These are phyloP conservation scores for Stentor roeselii DNA, from an alignment of 73 alveolate species.

Conservation along the genomic window DNA sequence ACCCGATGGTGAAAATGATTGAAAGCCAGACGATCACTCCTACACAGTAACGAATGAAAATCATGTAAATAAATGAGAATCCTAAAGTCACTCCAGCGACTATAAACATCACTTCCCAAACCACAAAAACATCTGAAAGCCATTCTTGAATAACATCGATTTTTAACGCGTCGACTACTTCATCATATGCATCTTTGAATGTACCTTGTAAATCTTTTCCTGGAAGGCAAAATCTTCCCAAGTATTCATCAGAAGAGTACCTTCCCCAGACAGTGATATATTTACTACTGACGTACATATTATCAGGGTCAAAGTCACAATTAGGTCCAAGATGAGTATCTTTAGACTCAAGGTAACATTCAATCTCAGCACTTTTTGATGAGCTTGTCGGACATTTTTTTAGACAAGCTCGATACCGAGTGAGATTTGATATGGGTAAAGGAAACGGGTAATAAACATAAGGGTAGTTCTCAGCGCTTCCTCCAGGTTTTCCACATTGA, in stretches of 20 bases:
- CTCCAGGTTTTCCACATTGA: constrained; percentile 49
- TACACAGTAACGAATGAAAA: constrained; percentile 68
- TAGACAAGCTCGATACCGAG: constrained; percentile 25
- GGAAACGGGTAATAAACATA: constrained; percentile 56
- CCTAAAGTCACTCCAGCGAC: constrained; percentile 65
- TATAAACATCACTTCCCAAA: constrained; percentile 57
- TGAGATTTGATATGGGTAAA: background rate
- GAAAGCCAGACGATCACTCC: constrained; percentile 69
- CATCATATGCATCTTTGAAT: background rate
- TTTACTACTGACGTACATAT: no score
- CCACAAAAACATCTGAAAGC: background rate
- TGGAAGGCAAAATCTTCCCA: constrained; percentile 20
- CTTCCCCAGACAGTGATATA: background rate
- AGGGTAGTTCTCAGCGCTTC: constrained; percentile 43
- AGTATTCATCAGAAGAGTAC: background rate
- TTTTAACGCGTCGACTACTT: background rate
- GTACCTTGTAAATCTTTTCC: background rate
- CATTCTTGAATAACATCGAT: background rate
- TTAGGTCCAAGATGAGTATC: background rate
- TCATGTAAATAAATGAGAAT: constrained; percentile 57
- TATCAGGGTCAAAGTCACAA: background rate
- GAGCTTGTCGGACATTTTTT: constrained; percentile 33
- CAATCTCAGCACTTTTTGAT: background rate
- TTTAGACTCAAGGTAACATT: background rate
- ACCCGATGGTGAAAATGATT: constrained; percentile 51